These are phyloP conservation scores for Sindora glabra DNA, from an alignment of 306 rosid species.

Conservation along the genomic window DNA sequence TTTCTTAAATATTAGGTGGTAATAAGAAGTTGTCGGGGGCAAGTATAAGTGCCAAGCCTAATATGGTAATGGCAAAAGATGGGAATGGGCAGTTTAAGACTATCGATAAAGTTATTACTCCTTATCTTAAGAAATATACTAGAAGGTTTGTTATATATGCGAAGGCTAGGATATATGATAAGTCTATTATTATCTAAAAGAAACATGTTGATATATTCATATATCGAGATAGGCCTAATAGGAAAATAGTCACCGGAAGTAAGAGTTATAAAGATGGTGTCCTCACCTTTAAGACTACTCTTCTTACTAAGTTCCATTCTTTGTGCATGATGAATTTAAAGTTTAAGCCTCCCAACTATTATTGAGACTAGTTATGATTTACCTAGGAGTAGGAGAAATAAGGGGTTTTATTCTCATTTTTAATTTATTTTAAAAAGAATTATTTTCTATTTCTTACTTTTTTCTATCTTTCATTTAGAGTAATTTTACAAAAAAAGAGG, in stretches of 20 bases:
- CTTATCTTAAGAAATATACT: conserved; percentile 25
- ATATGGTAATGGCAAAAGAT: conserved; percentile 47
- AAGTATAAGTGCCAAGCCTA: conserved; percentile 2
- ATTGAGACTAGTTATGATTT: too few relatives aligned
- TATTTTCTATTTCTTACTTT: too few relatives aligned
- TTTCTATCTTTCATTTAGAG: too few relatives aligned
- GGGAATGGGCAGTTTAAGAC: conserved; percentile 40
- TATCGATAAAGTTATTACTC: conserved; percentile 34
- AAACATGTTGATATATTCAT: conserved; percentile 25
- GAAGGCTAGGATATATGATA: conserved; percentile 40
- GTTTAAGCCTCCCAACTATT: too few relatives aligned
- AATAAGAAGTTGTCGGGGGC: conserved; percentile 35
- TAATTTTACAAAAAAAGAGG: too few relatives aligned
- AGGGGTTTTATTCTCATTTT: too few relatives aligned
- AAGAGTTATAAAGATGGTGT: conserved; percentile 9
- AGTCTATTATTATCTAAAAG: conserved; percentile 21
- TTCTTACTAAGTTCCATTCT: conserved; percentile 15
- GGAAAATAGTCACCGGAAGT: conserved; percentile 35
- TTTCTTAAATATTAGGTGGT: conserved; percentile 28
- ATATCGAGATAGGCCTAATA: conserved; percentile 47
- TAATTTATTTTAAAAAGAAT: too few relatives aligned
- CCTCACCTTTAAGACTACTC: conserved; percentile 29
- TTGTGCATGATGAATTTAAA: too few relatives aligned
- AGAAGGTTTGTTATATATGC: conserved; percentile 40
- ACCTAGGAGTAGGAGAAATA: too few relatives aligned